phyloP scores from a whole-genome alignment of 345 rosid genomes.

The Cardamine occulta region DNA sequence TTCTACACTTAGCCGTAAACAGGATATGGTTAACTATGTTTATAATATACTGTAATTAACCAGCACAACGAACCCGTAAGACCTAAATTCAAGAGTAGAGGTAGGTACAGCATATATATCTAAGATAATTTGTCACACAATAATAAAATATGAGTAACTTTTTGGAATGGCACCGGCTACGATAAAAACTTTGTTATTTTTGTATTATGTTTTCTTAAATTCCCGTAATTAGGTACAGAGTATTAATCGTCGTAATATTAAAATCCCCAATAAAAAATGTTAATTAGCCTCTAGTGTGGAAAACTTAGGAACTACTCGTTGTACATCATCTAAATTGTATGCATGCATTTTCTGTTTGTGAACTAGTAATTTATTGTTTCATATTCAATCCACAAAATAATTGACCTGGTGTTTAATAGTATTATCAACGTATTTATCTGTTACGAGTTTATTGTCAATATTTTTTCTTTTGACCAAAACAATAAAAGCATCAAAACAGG shows the following conservation, averaged over 20 bases:
- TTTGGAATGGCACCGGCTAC: background rate
- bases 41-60: background rate
- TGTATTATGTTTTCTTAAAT: background rate
- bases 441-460: slow-evolving; percentile 16
- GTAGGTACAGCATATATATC: background rate
- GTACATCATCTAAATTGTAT: slow-evolving; percentile 33
- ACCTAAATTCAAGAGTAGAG: background rate
- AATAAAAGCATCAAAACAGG: background rate
- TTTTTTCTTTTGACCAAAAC: background rate
- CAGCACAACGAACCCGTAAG: slow-evolving; percentile 1
- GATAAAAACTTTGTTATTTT: background rate
- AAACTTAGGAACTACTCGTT: slow-evolving; percentile 32
- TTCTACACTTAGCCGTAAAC: background rate
- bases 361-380: background rate
- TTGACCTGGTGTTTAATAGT: too few species aligned
- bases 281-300: background rate
- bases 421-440: background rate
- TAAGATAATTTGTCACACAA: background rate
- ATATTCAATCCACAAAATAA: background rate
- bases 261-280: background rate
- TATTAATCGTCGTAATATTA: slow-evolving; percentile 17
- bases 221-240: background rate
- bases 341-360: background rate
- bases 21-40: background rate
- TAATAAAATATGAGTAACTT: background rate